These are phyloP conservation scores for Iberis pinnata DNA, from an alignment of 345 rosid species.

Conservation along the genomic window DNA sequence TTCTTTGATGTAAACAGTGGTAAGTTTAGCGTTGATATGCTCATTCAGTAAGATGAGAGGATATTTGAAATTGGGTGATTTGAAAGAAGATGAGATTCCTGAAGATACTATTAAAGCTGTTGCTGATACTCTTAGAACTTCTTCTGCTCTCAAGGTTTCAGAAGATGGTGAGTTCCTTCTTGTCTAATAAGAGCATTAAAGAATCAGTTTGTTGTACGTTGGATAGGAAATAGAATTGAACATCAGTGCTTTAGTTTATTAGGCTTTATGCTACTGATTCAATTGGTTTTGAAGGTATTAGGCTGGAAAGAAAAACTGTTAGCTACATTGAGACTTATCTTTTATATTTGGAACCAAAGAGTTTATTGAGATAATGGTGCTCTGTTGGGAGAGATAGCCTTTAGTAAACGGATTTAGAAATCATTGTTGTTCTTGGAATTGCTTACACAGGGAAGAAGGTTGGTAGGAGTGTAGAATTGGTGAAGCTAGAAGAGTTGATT, in stretches of 20 bases:
- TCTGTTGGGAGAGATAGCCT: neutral
- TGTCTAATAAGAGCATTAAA: neutral
- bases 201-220: neutral
- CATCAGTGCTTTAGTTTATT: no score
- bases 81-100: constrained; percentile 63
- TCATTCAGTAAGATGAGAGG: constrained; percentile 84
- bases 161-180: constrained; percentile 64
- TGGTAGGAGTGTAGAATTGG: constrained; percentile 58
- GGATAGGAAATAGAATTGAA: no score
- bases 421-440: neutral
- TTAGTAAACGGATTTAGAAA: neutral
- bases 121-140: constrained; percentile 68
- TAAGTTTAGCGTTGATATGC: constrained; percentile 79
- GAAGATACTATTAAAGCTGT: constrained; percentile 72
- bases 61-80: constrained; percentile 56
- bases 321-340: constrained; percentile 1
- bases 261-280: neutral
- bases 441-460: constrained; percentile 55
- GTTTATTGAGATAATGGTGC: neutral
- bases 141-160: constrained; percentile 65
- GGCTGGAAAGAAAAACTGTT: neutral
- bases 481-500: constrained; percentile 57
- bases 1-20: constrained; percentile 48
- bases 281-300: neutral
- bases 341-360: neutral